These are phyloP conservation scores for Stygiomarasmius scandens DNA, from an alignment of 1,284 basidiomycete species.

Conservation along the genomic window DNA sequence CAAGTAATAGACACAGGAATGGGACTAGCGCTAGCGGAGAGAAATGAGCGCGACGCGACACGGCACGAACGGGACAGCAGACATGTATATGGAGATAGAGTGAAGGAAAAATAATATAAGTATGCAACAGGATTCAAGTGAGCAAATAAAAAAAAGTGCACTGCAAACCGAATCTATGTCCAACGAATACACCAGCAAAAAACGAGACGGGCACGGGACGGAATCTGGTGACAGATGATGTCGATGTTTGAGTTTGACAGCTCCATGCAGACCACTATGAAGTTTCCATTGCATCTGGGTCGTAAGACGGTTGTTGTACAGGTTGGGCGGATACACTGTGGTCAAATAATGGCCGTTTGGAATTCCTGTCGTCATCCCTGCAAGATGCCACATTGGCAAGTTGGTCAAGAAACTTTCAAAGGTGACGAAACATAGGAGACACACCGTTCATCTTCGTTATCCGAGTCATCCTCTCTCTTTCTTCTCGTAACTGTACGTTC, in stretches of 20 bases:
- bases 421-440: constrained; percentile 14
- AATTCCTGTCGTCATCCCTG: constrained; percentile 50
- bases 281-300: constrained; percentile 56
- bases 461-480: constrained; percentile 67
- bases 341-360: constrained; percentile 47
- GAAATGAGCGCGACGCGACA: not conserved
- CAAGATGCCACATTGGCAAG: constrained; percentile 4
- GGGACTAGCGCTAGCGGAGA: too few relatives aligned
- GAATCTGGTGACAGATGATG: too few relatives aligned
- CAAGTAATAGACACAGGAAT: not conserved
- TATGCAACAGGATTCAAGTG: too few relatives aligned
- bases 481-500: constrained; percentile 42
- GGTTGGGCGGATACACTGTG: constrained; percentile 14
- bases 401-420: constrained; percentile 10
- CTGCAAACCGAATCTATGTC: too few relatives aligned
- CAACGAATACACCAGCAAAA: too few relatives aligned
- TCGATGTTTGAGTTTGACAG: too few relatives aligned
- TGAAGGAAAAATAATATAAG: too few relatives aligned
- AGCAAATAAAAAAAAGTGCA: too few relatives aligned
- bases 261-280: constrained; percentile 29
- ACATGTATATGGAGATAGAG: too few relatives aligned
- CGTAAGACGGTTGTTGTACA: constrained; percentile 25
- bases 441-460: constrained; percentile 62
- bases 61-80: too few relatives aligned
- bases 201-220: too few relatives aligned